A percentile compares a stretch with the other conserved stretches of the same genome.
Conservation (phyloP, 805 yeast species). For the Cephaloascus fragrans region DNA sequence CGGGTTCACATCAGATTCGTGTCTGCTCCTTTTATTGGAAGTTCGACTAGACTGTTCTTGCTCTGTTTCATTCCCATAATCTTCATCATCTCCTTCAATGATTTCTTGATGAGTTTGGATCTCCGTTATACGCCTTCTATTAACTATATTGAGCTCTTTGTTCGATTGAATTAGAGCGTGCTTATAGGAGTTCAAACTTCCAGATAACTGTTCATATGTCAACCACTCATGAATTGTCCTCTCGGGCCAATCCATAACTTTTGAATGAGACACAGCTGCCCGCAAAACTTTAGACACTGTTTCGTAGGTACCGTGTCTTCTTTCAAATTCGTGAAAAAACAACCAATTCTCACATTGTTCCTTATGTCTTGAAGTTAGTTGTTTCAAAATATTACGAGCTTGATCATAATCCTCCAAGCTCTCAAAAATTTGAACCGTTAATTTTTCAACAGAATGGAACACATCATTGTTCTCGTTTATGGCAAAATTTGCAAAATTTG, state of each 20-base stretch:
- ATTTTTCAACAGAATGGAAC: conserved; percentile 34
- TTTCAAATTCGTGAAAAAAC: conserved; percentile 29
- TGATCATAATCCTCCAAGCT: conserved; percentile 14
- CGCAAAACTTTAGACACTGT: conserved; percentile 17
- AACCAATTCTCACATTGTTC: conserved; percentile 40
- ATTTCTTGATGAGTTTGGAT: conserved; percentile 5
- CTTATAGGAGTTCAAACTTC: conserved; percentile 14
- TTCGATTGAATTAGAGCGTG: conserved; percentile 14
- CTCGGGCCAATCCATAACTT: conserved; percentile 40
- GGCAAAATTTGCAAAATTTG: conserved; percentile 14
- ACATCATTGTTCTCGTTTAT: conserved; percentile 17
- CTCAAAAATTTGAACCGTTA: conserved; percentile 23
- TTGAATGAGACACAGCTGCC: conserved; percentile 16
- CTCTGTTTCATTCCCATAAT: conserved; percentile 1
- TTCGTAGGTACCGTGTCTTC: conserved; percentile 12
- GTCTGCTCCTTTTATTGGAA: conserved; percentile 1
- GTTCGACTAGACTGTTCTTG: neutral
- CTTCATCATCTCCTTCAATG: conserved; percentile 2
- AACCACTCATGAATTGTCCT: conserved; percentile 34
- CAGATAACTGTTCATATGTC: conserved; percentile 23
- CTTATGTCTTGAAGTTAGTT: conserved; percentile 14
- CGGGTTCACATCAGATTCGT: conserved; percentile 2
- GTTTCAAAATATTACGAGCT: conserved; percentile 15
- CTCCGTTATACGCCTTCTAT: conserved; percentile 4
- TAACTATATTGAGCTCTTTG: conserved; percentile 9